Conservation (phyloP, 805 yeast genomes). For the Kodamaea jinghongensis region DNA sequence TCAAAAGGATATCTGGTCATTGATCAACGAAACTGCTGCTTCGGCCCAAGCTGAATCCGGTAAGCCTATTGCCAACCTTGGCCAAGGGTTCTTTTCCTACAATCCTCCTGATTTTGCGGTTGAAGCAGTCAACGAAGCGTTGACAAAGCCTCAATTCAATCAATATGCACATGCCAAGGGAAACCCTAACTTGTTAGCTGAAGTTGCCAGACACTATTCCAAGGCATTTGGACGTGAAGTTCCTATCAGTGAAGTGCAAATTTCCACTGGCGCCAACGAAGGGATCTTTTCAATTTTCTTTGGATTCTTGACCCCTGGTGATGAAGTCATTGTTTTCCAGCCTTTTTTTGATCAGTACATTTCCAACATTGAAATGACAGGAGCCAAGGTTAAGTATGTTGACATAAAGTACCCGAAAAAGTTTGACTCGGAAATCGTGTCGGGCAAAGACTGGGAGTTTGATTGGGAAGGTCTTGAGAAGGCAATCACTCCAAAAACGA, state of each 20-base stretch:
- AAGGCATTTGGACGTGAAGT: slow-evolving; percentile 60
- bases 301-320: slow-evolving; percentile 82
- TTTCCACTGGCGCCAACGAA: slow-evolving; percentile 97
- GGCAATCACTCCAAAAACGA: slow-evolving; percentile 73
- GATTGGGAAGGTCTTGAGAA: slow-evolving; percentile 74
- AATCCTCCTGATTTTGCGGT: slow-evolving; percentile 94
- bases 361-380: slow-evolving; percentile 88
- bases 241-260: slow-evolving; percentile 60
- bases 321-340: slow-evolving; percentile 93
- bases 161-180: slow-evolving; percentile 95
- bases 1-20: slow-evolving; percentile 90
- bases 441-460: slow-evolving; percentile 84
- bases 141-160: slow-evolving; percentile 70
- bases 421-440: slow-evolving; percentile 57
- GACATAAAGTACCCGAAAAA: slow-evolving; percentile 81
- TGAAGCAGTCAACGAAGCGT: slow-evolving; percentile 73
- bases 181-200: slow-evolving; percentile 67
- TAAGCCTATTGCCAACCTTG: slow-evolving; percentile 81
- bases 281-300: slow-evolving; percentile 84
- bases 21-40: slow-evolving; percentile 94
- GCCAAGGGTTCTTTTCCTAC: slow-evolving; percentile 97
- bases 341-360: slow-evolving; percentile 98
- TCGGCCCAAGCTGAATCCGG: slow-evolving; percentile 67
- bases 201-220: slow-evolving; percentile 69
- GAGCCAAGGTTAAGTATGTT: slow-evolving; percentile 87